Conservation (phyloP, 257 asterid genomes). For the Solanum virginianum region DNA sequence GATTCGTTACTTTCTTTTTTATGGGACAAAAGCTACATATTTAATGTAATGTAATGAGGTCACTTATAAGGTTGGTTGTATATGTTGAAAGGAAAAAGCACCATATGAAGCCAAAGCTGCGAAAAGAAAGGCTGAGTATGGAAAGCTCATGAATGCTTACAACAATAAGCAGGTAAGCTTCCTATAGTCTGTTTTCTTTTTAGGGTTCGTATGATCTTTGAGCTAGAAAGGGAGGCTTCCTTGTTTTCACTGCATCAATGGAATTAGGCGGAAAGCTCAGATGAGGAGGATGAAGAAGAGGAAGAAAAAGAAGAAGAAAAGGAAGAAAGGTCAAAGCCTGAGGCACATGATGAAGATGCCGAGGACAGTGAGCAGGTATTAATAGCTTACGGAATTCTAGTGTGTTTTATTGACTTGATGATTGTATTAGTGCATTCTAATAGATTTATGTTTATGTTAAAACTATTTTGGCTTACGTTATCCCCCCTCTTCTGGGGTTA, state of each 20-base stretch:
- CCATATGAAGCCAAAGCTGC: conserved; percentile 97
- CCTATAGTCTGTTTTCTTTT: background rate
- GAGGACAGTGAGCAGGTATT: conserved; percentile 60
- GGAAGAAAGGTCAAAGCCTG: conserved; percentile 65
- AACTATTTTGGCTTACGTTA: background rate
- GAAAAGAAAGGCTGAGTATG: conserved; percentile 69
- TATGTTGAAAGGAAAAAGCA: conserved; percentile 68
- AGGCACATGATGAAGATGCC: conserved; percentile 45
- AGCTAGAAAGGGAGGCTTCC: background rate
- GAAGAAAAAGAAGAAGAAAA: conserved; percentile 51
- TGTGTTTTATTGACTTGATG: background rate
- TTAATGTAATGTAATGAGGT: background rate
- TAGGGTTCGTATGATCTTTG: background rate
- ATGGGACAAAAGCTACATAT: background rate
- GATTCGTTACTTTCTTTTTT: background rate
- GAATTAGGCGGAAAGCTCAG: conserved; percentile 62
- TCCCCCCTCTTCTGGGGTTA: background rate
- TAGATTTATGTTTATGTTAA: background rate
- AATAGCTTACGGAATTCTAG: background rate
- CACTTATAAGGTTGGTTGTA: background rate
- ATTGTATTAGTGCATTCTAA: background rate
- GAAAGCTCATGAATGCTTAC: conserved; percentile 66
- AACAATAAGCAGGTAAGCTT: conserved; percentile 63
- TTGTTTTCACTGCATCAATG: background rate
- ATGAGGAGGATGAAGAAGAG: conserved; percentile 70